Conservation (phyloP, 345 rosid species). For the Lumnitzera littorea region DNA sequence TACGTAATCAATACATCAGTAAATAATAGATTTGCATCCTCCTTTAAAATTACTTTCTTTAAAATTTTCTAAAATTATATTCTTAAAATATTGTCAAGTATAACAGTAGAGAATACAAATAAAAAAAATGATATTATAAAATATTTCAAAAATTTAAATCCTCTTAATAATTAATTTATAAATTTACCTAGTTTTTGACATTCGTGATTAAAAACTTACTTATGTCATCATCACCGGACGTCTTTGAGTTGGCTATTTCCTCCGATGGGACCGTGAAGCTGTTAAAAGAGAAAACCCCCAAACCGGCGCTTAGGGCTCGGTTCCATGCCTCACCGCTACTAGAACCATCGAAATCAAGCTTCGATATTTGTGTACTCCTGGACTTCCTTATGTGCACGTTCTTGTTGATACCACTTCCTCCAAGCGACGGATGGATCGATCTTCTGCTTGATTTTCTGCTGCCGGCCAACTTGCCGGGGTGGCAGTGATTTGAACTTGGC, state of each 20-base stretch:
- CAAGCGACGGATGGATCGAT: constrained; percentile 51
- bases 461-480: background rate
- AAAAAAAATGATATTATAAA: too few relatives aligned
- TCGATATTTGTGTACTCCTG: constrained; percentile 74
- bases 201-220: constrained; percentile 37
- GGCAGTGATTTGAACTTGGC: constrained; percentile 65
- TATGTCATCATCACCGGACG: constrained; percentile 80
- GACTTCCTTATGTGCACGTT: constrained; percentile 78
- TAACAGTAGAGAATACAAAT: too few relatives aligned
- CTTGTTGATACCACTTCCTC: constrained; percentile 35
- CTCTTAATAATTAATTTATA: too few relatives aligned
- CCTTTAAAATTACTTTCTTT: too few relatives aligned
- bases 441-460: constrained; percentile 70
- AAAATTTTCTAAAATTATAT: too few relatives aligned
- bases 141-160: too few relatives aligned
- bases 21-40: too few relatives aligned
- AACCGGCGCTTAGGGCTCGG: constrained; percentile 89
- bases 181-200: too few relatives aligned
- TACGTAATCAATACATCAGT: too few relatives aligned
- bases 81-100: too few relatives aligned
- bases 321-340: constrained; percentile 80
- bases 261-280: constrained; percentile 83
- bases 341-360: constrained; percentile 65
- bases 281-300: constrained; percentile 84
- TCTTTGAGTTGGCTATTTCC: constrained; percentile 65